Evolutionary conservation across 345 rosid genomes (phyloP).

Genomic region (Kandelia obovata): DNA sequence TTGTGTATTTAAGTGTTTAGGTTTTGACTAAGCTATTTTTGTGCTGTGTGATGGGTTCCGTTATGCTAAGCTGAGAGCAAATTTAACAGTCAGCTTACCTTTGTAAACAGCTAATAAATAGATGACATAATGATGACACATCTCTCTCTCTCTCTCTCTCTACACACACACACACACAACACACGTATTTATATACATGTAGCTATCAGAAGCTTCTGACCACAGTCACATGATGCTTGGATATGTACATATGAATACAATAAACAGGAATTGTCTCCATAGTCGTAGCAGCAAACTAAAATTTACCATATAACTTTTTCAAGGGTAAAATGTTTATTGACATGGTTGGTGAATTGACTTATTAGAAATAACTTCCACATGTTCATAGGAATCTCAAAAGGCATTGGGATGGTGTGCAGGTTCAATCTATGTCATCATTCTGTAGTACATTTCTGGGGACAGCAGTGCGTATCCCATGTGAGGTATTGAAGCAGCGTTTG

Average conservation of each 20-base stretch:
- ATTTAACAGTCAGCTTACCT: too few relatives aligned
- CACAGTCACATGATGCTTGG: not conserved
- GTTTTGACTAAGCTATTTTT: not conserved
- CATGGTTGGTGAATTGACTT: not conserved
- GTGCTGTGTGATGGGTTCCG: not conserved
- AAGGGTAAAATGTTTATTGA: not conserved
- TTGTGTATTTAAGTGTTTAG: not conserved
- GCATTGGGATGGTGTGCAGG: conserved; percentile 40
- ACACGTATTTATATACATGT: too few relatives aligned
- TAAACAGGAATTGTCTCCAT: not conserved
- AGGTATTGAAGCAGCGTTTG: conserved; percentile 93
- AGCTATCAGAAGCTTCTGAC: too few relatives aligned
- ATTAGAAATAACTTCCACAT: not conserved
- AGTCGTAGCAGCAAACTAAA: not conserved
- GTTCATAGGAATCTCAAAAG: not conserved
- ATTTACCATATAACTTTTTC: not conserved
- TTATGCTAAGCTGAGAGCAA: not conserved
- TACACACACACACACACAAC: not conserved
- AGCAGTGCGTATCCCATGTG: conserved; percentile 91
- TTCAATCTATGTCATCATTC: conserved; percentile 90
- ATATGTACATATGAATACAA: not conserved
- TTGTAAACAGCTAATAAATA: too few relatives aligned
- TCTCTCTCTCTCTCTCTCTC: too few relatives aligned
- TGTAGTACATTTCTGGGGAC: conserved; percentile 95
- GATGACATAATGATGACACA: too few relatives aligned